Evolutionary conservation across 2,329 filamentous ascomycete genomes (phyloP), one percentile per base, ranked within the genome.

Genomic region (Ophiostoma quercus): DNA sequence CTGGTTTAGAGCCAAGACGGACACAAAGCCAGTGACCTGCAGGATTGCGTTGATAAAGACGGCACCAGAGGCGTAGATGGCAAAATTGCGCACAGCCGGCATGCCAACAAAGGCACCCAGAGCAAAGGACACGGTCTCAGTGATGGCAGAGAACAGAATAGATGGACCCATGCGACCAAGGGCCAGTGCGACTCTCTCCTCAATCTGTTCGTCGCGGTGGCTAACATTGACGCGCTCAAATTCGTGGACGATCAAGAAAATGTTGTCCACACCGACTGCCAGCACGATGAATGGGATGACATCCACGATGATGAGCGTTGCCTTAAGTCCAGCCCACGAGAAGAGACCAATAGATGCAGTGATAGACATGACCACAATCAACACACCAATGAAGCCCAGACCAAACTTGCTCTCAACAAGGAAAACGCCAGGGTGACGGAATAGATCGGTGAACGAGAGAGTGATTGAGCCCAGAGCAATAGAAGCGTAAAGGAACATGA

Each of bases 401-500:
- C 94, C 91, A 77, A 99, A 97, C 79, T 99, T 99, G 75, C 94
- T 97, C 79, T 98, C 92, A 0, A 99, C 94, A 2, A 99, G 82
- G 1, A 92, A 89, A 68, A 92, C 90, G 14, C 92, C 87, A 1
- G 94, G 94, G 76, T 96, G 96, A 68, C 87, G 87, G 67, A 97
- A 80, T 65, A 98, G 81, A 70, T 94, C 91, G 74, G 86, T 87
- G 71, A 94, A 81, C 0, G 90, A 92, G 70, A 96, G 83, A 6
- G 91, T 93, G 0, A 92, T 95, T 1, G 94, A 97, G 0, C 95
- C 95, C 0, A 99, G 84, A 0, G 95, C 94, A 68, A 99, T 81
- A 6, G 94, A 98, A 3, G 94, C 95, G 77, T 99, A 99, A 72
- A 99, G 81, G 79, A 99, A 99, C 95, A 99, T 99, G 82, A 97